Evolutionary conservation across 1,139 yeast genomes (phyloP), one percentile per base, ranked within the genome.

Genomic region (Scheffersomyces insectosa): DNA sequence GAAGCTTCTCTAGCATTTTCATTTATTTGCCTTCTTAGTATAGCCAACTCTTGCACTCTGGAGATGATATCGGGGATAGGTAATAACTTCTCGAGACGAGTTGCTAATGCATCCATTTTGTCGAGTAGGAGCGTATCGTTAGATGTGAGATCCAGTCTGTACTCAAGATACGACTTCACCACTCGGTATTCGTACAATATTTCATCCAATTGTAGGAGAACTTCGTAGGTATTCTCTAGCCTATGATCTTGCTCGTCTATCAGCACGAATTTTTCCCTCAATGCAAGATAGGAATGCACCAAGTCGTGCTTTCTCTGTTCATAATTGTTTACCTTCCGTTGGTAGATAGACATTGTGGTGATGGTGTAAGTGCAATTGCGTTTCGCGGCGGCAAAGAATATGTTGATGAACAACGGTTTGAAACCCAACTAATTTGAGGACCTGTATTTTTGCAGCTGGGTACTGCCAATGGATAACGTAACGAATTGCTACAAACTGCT

Each of bases 1-100:
- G 68, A 70, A 1, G 66, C 72, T 44, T 65, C 70, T 16, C 50
- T 46, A 5, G 72, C 70, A 46, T 60, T 67, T 37, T 66, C 70
- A 36, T 48, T 51, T 25, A 63, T 51, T 36, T 63, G 62, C 13
- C 70, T 55, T 40, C 72, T 55, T 11, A 64, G 46, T 13, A 63
- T 61, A 6, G 65, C 57, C 34, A 68, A 49, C 13, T 46, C 54
- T 2, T 60, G 64, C n/a, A 54, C 54, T 25, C 43, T 52, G 5
- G 52, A 48, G 13, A 55, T 46, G 20, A 68, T 47, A 11, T 57
- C 57, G 2, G 59, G 53, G 5, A 63, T 42, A n/a, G 63, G 65
- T 16, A 65, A 44, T 40, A 49, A 48, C 14, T 54, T 55, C 45
- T 62, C 68, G 30, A 63, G 39, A 10, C 44, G 39, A 3, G 39